Evolutionary conservation across 73 alveolate species (phyloP), one percentile per base, ranked within the genome.

Genomic region (Paramecium sonneborni): DNA sequence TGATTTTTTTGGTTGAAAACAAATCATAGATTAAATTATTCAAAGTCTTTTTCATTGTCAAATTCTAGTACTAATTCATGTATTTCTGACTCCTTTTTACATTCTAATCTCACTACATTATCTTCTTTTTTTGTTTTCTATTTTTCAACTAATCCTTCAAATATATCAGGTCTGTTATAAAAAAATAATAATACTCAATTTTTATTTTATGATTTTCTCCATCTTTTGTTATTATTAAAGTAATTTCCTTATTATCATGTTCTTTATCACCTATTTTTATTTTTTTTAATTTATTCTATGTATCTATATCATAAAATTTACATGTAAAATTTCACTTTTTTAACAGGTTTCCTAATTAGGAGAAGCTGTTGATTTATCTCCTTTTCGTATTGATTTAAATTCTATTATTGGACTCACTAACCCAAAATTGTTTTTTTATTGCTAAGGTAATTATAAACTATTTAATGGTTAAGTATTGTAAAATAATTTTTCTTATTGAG

Each of bases 281-380:
- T 32, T 32, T 30, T 62, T 62, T 62, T 62, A 62, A 62, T 62
- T 62, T 62, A 62, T 62, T 62, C 84, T 62, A 52, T 52, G 34
- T n/a, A n/a, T 62, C 24, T 26, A 23, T 1, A 12, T 62, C 21
- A 32, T 32, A 62, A 11, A 62, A 10, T 62, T 62, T 62, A 52
- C 68, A 3, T 52, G 34, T 5, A 52, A 52, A 62, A 62, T 30
- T 32, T 30, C 39, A 30, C 48, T 26, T 26, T 12, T 30, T 62
- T 62, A 14, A 62, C 24, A 14, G 6, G 84, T 62, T 26, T 62
- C 84, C 12, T 52, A 52, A 52, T 52, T 52, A 6, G 84, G 84
- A 62, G 44, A 26, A 26, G 84, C 1, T 7, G 39, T 30, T 62
- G 26, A 62, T 62, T 26, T 62, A 12, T 62, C 48, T 11, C 48